A percentile compares a stretch with the other conserved stretches of the same genome.
These are phyloP conservation scores for Pedinophyceae sp. DNA, from an alignment of 139 green algal genomes.

Conservation along the genomic window DNA sequence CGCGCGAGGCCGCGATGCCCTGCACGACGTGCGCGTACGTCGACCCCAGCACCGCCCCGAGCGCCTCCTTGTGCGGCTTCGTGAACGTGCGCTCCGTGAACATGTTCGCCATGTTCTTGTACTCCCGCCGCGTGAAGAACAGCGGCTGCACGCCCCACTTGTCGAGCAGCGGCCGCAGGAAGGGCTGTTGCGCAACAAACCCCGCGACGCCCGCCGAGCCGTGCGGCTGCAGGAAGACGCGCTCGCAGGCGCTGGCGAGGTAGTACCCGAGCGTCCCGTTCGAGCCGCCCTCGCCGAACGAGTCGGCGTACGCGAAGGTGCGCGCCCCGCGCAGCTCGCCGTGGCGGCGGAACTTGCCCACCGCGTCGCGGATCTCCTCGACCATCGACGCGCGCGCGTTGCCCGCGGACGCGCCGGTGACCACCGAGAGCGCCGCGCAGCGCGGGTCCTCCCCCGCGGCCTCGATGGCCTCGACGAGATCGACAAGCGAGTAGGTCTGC, in stretches of 20 bases:
- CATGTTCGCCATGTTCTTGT: constrained; percentile 4
- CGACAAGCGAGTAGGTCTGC: constrained; percentile 34
- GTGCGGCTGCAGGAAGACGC: neutral
- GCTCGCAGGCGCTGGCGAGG: constrained; percentile 6
- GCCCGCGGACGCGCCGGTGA: neutral
- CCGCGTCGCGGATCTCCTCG: constrained; percentile 1
- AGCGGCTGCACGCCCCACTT: neutral
- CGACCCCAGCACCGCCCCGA: neutral
- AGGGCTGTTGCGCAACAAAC: neutral
- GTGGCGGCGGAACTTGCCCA: neutral
- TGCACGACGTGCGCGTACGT: neutral
- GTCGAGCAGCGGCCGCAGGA: neutral
- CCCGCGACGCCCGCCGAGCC: neutral
- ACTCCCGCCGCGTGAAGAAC: neutral
- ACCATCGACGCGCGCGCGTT: neutral
- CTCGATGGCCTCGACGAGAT: constrained; percentile 25
- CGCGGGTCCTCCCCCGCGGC: neutral
- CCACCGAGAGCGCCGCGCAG: neutral
- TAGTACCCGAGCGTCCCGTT: constrained; percentile 5
- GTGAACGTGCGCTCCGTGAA: neutral
- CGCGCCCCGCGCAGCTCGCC: neutral
- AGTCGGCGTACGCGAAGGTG: neutral
- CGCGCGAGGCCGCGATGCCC: neutral
- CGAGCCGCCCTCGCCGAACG: neutral
- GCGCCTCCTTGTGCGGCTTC: neutral